Base-by-base conservation (phyloP, 2,329 filamentous ascomycete species). In the Beauveria asiatica region DNA sequence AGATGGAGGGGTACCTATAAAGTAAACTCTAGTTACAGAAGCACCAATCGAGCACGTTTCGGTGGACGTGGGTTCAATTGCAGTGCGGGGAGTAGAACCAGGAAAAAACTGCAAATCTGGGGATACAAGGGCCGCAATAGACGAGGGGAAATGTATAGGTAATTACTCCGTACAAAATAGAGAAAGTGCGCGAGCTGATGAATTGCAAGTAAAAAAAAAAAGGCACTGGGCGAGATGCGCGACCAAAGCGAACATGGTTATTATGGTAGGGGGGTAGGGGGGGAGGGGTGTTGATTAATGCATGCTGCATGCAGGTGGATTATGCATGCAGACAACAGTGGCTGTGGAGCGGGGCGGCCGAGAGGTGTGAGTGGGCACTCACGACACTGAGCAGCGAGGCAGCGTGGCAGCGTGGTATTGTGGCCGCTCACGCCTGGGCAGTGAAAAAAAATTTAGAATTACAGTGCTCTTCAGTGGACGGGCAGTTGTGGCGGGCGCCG, bases 81-180 rank as follows among this genome's bases (percentile, higher is more conserved):
- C 33, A 53, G 13, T 39, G 49, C 49, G 50, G 50, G 44, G 27
- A 33, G n/a, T 17, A 17, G 16, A 10, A 23, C 50, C n/a, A 11
- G 45, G 11, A 57, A 33, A 37, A 57, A 41, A 57, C 4, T 8
- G 54, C 42, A 57, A 57, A 57, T 57, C 51, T 10, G 51, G 51
- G 51, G 51, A 54, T 19, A 30, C 39, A 42, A 30, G 51, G 51
- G 5, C 30, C 39, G 19, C n/a, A 52, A 13, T 8, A 13, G 11
- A 23, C 44, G 30, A 42, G 42, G 51, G 51, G 39, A 42, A 54
- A 54, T 16, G 50, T 53, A 53, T 52, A 37, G 49, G 30, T 37
- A 51, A 19, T 13, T 23, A n/a, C n/a, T n/a, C n/a, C n/a, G n/a
- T n/a, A 19, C 4, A 49, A 5, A 53, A 17, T n/a, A 25, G 51